These are phyloP conservation scores for Zarea fungicola DNA, from an alignment of 2,329 filamentous ascomycete species.

Conservation along the genomic window DNA sequence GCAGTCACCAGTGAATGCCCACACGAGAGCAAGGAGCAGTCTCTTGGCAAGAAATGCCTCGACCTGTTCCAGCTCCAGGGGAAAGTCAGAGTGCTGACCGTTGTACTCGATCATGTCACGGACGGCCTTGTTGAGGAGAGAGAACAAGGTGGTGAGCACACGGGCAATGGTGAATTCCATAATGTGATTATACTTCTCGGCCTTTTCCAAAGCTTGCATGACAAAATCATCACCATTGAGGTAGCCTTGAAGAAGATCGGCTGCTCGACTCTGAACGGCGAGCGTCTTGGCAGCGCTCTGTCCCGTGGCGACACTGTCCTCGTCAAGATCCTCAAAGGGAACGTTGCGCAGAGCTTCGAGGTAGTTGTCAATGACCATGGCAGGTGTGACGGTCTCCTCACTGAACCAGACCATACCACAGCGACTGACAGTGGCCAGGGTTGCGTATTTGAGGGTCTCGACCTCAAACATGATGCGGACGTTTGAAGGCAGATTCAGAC, in stretches of 20 bases:
- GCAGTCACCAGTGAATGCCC: conserved; percentile 94
- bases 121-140: conserved; percentile 88
- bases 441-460: conserved; percentile 94
- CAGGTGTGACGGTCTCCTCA: conserved; percentile 88
- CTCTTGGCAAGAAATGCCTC: conserved; percentile 92
- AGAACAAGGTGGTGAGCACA: conserved; percentile 89
- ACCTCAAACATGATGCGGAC: conserved; percentile 99
- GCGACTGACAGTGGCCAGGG: conserved; percentile 95
- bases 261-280: conserved; percentile 71
- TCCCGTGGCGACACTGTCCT: conserved; percentile 74
- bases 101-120: conserved; percentile 95
- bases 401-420: conserved; percentile 99
- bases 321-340: conserved; percentile 91
- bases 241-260: conserved; percentile 70
- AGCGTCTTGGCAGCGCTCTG: conserved; percentile 74
- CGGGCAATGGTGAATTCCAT: conserved; percentile 96
- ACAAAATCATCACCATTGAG: conserved; percentile 79
- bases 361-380: conserved; percentile 91
- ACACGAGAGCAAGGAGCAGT: conserved; percentile 83
- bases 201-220: conserved; percentile 67
- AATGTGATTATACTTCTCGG: conserved; percentile 81
- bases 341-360: conserved; percentile 75
- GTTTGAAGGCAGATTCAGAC: conserved; percentile 87
- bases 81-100: conserved; percentile 87
- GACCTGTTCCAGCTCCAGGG: conserved; percentile 81